Evolutionary conservation across 83 land plant species (phyloP), one percentile per base, ranked within the genome.

Genomic region (Isoetes engelmannii): DNA sequence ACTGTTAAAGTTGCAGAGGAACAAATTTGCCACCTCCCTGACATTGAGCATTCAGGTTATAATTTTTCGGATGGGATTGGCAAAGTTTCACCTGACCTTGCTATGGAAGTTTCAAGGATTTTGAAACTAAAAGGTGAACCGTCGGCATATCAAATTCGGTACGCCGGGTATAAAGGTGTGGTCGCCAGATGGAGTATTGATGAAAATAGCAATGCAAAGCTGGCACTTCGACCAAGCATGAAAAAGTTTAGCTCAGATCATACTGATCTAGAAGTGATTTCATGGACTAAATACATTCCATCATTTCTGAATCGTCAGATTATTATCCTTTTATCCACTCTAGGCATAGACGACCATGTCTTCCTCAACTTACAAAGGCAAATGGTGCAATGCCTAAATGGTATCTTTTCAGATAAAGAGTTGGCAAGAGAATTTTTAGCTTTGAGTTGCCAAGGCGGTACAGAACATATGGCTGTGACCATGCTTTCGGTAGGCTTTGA

Each of bases 31-130:
- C 20, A 6, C 45, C 21, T 72, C 0, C 68, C 56, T 7, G 88
- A 87, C 44, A 80, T 89, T 46, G 37, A 73, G 71, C 71, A 86
- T 47, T 75, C 76, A 55, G 73, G 77, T 0, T 85, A 83, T 70
- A 67, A 54, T 17, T 90, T 90, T 61, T 87, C 92, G 44, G 96
- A 90, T 82, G 96, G 96, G 5, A 85, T 90, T 57, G 96, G 96
- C 5, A 85, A 61, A 51, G 82, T 90, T 6, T 68, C 92, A 1
- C 82, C 83, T 17, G 83, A 80, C 48, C 82, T 90, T 65, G 92
- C 92, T 9, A 48, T 48, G 69, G 82, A 85, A 74, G 86, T 88
- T 48, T 82, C 87, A 9, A 47, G 71, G 48, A 78, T 68, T 18
- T 49, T 85, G 59, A 78, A 84, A 20, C 48, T 90, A 76, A 74